Conservation (phyloP, 805 yeast genomes). For the Barnettozyma salicaria region DNA sequence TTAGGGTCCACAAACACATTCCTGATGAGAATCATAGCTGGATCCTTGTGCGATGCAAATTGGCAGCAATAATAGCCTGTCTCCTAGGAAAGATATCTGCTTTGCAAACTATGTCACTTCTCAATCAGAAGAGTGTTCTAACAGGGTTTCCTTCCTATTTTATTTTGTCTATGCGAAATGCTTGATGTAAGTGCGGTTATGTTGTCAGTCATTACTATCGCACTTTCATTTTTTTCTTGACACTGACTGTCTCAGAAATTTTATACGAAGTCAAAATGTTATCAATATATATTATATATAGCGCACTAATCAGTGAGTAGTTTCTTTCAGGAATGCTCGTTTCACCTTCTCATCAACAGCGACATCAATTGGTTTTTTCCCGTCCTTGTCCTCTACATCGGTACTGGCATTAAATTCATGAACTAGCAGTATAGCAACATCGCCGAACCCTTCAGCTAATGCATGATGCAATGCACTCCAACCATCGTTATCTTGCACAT, state of each 20-base stretch:
- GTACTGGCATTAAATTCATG: conserved; percentile 59
- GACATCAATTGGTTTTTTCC: conserved; percentile 48
- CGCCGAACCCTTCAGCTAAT: conserved; percentile 82
- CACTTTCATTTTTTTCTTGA: too few relatives aligned
- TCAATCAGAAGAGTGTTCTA: too few relatives aligned
- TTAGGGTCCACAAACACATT: conserved; percentile 19
- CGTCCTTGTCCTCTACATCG: conserved; percentile 40
- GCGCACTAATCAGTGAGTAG: neutral
- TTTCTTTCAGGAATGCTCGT: conserved; percentile 3
- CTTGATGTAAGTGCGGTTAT: too few relatives aligned
- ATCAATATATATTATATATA: too few relatives aligned
- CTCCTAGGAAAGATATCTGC: too few relatives aligned
- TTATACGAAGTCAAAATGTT: too few relatives aligned
- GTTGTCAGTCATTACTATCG: too few relatives aligned
- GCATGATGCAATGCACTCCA: conserved; percentile 92
- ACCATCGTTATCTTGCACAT: conserved; percentile 62
- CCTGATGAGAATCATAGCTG: conserved; percentile 12
- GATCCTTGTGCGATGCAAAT: neutral
- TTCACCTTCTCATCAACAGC: conserved; percentile 47
- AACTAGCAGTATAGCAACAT: conserved; percentile 57
- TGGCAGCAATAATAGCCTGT: too few relatives aligned
- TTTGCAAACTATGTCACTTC: too few relatives aligned
- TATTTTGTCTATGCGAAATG: neutral
- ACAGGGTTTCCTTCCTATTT: too few relatives aligned
- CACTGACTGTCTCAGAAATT: too few relatives aligned